phyloP scores from a whole-genome alignment of 202 grass and related monocot genomes.

The Schoenoplectus tabernaemontani region DNA sequence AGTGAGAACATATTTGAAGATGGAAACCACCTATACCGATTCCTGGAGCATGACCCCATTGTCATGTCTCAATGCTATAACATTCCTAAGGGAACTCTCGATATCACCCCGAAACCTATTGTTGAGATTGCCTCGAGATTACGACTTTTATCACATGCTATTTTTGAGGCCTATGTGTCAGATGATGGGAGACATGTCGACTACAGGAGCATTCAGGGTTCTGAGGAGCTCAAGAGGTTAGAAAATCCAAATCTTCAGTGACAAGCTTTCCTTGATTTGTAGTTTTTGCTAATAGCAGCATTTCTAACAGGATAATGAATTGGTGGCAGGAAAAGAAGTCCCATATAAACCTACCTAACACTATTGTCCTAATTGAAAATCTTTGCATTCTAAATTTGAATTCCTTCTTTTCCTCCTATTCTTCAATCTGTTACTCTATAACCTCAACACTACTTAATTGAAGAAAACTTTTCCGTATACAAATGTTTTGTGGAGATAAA shows the following conservation, averaged over 20 bases:
- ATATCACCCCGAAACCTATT: conserved; percentile 72
- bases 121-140: conserved; percentile 65
- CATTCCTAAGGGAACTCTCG: conserved; percentile 65
- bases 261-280: not conserved
- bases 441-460: not conserved
- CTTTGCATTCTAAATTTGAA: not conserved
- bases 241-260: conserved; percentile 17
- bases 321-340: not conserved
- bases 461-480: not conserved
- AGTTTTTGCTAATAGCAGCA: not conserved
- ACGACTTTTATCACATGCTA: conserved; percentile 57
- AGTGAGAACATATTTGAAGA: conserved; percentile 94
- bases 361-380: not conserved
- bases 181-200: conserved; percentile 74
- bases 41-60: conserved; percentile 80
- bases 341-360: not conserved
- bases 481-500: not conserved
- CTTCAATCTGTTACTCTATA: not conserved
- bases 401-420: not conserved
- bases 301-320: not conserved
- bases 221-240: conserved; percentile 93
- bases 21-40: conserved; percentile 85
- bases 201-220: conserved; percentile 68
- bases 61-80: conserved; percentile 85
- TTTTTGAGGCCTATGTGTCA: conserved; percentile 89